Conservation (phyloP, 2,329 filamentous ascomycete species). For the Helotiales sp. region DNA sequence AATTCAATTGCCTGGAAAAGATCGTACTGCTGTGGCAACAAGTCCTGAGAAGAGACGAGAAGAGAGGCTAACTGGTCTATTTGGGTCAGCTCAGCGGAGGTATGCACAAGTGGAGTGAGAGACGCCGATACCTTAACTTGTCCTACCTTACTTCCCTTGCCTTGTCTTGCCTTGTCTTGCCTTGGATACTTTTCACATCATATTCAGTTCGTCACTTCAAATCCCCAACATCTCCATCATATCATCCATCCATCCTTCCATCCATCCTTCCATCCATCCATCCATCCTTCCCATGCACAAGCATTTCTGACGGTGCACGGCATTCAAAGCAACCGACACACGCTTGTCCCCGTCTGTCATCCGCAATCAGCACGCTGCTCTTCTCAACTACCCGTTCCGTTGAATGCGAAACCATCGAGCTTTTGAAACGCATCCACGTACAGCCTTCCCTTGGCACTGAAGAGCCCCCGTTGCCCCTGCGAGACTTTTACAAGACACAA, state of each 20-base stretch:
- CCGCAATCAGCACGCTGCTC: too few relatives aligned
- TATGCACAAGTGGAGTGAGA: not conserved
- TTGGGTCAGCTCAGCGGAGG: not conserved
- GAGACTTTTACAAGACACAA: too few relatives aligned
- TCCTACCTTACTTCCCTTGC: not conserved
- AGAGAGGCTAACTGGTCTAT: not conserved
- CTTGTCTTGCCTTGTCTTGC: not conserved
- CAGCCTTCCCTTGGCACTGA: constrained; percentile 19
- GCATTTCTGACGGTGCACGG: not conserved
- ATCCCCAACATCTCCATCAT: not conserved
- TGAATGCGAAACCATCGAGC: constrained; percentile 26
- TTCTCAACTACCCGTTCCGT: too few relatives aligned
- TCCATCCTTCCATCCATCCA: not conserved
- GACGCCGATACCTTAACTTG: too few relatives aligned
- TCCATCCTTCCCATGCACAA: not conserved
- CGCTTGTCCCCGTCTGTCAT: not conserved
- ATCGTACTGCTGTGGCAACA: not conserved
- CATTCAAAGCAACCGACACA: not conserved
- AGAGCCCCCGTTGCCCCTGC: not conserved
- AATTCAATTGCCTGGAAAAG: not conserved
- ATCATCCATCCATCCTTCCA: not conserved
- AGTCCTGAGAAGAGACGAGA: not conserved
- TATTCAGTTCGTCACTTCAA: not conserved
- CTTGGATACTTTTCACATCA: not conserved
- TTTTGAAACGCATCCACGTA: constrained; percentile 18